Evolutionary conservation across 805 yeast genomes (phyloP), one percentile per base, ranked within the genome.

Genomic region (Wickerhamomyces xylosicus): DNA sequence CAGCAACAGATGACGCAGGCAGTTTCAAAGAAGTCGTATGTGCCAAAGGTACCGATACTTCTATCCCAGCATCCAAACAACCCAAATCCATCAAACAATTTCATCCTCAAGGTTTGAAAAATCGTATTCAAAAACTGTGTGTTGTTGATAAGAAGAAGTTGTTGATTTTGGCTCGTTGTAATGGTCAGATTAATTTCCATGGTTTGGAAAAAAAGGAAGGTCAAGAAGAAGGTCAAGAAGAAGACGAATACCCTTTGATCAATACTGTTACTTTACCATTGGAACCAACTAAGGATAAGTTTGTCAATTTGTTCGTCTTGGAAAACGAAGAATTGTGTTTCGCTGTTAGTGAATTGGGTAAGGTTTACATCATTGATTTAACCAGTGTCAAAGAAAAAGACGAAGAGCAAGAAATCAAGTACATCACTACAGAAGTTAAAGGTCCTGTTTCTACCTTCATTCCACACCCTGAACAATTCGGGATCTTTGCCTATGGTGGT

Each of bases 401-500:
- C 8, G n/a, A 11, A 25, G 13, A 25, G 14, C 44, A 44, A 25
- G 44, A 46, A 16, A 31, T 53, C 11, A 32, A 37, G 5, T 14
- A 48, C 1, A 45, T 42, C 5, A 39, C 55, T 1, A 48, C 49
- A 34, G 46, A 56, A 19, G 47, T 78, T 8, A 61, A 58, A 32
- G 76, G 69, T 3, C 74, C 78, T 6, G 55, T 79, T 32, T 61
- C 67, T 41, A 57, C 76, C 29, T 72, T 71, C 52, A 55, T 58
- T 11, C 56, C 61, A 25, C 75, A 75, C 49, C 79, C 77, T 3
- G 50, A 56, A 14, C 67, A 64, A 17, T 55, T 57, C 7, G 72
- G 74, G 18, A 56, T 77, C 2, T 75, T 83, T 58, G 95, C 92
- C 1, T 74, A 66, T 50, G 97, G 97, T 28, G 98, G 97, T 21